These are phyloP conservation scores for Tetragonia tetragonoides DNA, from an alignment of 148 eudicot genomes.

Conservation along the genomic window DNA sequence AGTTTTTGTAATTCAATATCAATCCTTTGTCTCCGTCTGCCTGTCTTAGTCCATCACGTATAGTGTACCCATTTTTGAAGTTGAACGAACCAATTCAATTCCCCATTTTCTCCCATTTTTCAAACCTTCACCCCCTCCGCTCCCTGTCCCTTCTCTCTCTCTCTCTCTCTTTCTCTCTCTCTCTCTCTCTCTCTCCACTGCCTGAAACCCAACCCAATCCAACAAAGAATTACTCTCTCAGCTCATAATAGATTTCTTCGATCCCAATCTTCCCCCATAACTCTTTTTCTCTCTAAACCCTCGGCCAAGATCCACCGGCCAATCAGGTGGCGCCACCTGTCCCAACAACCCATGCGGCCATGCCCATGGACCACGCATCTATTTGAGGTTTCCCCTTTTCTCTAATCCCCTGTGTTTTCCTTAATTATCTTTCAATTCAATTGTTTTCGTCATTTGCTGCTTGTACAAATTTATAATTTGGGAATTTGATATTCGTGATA, in stretches of 20 bases:
- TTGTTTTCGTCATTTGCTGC: background rate
- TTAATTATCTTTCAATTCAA: background rate
- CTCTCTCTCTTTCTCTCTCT: background rate
- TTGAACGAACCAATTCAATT: too few species aligned
- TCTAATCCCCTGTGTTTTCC: background rate
- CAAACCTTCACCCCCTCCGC: constrained; percentile 5
- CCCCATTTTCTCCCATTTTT: background rate
- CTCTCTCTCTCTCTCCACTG: background rate
- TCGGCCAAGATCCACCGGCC: background rate
- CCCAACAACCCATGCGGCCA: background rate
- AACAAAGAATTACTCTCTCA: background rate
- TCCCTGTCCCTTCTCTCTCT: background rate
- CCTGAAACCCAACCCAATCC: background rate
- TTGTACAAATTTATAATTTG: background rate
- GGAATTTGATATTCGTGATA: too few species aligned
- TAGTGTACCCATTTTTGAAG: too few species aligned
- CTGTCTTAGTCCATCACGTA: background rate
- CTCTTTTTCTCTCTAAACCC: background rate
- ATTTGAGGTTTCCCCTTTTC: background rate
- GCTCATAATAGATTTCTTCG: too few species aligned
- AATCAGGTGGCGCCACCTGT: constrained; percentile 1
- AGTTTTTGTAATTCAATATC: background rate
- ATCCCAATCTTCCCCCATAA: background rate
- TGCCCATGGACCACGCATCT: too few species aligned
- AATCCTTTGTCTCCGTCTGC: background rate